Conservation (phyloP, 2,329 filamentous ascomycete species). For the Trichoderma breve region DNA sequence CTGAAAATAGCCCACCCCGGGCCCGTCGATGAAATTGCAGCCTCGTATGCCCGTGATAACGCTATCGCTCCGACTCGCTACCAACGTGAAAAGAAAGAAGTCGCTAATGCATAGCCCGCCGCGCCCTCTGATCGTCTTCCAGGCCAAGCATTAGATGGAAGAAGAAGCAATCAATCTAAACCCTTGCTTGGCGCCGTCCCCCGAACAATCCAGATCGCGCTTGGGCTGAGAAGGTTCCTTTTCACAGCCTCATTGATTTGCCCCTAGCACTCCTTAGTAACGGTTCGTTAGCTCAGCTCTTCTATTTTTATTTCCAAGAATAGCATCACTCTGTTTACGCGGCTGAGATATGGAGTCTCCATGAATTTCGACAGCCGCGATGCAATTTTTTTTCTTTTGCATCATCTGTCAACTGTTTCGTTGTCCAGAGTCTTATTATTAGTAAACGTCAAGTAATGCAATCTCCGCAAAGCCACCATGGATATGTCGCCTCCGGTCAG, state of each 20-base stretch:
- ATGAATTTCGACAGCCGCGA: neutral
- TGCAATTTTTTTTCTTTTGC: neutral
- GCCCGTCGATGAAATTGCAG: slow-evolving; percentile 5
- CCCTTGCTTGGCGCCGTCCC: neutral
- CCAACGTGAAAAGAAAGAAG: neutral
- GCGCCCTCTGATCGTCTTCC: neutral
- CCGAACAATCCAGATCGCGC: slow-evolving; percentile 4
- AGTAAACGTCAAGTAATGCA: neutral
- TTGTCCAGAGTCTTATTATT: neutral
- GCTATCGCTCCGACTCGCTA: neutral
- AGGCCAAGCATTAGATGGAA: neutral
- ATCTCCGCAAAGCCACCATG: slow-evolving; percentile 1
- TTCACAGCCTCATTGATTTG: slow-evolving; percentile 18
- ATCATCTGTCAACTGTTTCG: neutral
- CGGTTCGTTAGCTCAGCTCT: neutral
- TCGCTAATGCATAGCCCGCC: neutral
- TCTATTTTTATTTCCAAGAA: slow-evolving; percentile 10
- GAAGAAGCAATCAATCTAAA: neutral
- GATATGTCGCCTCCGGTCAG: neutral
- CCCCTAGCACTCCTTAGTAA: slow-evolving; percentile 8
- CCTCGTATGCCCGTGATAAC: slow-evolving; percentile 12
- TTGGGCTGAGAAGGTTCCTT: neutral
- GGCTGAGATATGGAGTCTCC: slow-evolving; percentile 12
- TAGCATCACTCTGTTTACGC: slow-evolving; percentile 1
- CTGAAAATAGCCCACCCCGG: slow-evolving; percentile 14